Conservation (phyloP, 345 rosid species). For the Eutrema heterophyllum region DNA sequence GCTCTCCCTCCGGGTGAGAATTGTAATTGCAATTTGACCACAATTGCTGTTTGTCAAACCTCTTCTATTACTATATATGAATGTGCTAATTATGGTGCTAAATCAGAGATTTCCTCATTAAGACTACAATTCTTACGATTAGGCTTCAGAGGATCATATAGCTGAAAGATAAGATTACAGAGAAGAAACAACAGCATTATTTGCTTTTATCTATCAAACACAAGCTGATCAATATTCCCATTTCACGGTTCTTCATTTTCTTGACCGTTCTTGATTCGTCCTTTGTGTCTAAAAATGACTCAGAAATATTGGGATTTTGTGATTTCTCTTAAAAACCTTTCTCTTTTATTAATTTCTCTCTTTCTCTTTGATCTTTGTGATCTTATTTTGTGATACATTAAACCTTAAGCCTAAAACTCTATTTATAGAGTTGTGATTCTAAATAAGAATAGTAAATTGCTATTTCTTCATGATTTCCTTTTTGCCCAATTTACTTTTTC, state of each 20-base stretch:
- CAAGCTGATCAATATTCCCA: neutral
- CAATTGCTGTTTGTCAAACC: neutral
- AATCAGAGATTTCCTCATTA: neutral
- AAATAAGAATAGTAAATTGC: no score
- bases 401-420: no score
- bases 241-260: neutral
- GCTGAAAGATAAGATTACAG: neutral
- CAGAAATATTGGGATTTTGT: no score
- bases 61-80: neutral
- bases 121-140: constrained; percentile 1
- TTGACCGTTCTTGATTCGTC: neutral
- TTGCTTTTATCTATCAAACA: constrained; percentile 2
- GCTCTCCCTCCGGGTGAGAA: neutral
- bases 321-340: no score
- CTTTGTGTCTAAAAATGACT: neutral
- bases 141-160: neutral
- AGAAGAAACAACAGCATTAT: neutral
- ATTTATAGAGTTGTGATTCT: no score
- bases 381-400: no score
- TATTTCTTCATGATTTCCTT: no score
- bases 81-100: neutral
- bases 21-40: neutral
- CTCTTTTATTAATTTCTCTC: no score
- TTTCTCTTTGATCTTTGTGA: no score
- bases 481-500: no score